Conservation (phyloP, 495 filamentous ascomycete species). For the Talaromyces borbonicus region DNA sequence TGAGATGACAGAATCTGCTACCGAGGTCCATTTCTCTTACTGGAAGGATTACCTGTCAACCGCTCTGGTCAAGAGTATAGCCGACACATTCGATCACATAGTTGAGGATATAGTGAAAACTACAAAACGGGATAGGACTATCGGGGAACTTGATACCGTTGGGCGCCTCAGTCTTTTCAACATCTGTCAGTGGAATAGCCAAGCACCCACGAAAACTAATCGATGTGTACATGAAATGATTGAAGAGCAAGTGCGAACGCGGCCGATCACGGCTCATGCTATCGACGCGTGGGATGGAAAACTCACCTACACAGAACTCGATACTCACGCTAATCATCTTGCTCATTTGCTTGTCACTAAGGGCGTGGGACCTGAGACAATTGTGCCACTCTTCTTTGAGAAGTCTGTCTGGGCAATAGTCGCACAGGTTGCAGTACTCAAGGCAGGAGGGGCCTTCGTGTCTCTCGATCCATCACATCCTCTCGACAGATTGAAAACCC, state of each 20-base stretch:
- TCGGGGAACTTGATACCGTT: constrained; percentile 26
- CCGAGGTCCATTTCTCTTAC: constrained; percentile 30
- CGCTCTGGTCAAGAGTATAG: constrained; percentile 25
- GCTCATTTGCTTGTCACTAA: constrained; percentile 26
- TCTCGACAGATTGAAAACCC: constrained; percentile 38
- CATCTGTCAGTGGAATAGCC: constrained; percentile 29
- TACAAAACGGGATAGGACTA: constrained; percentile 13
- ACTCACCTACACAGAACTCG: constrained; percentile 37
- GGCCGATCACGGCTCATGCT: constrained; percentile 24
- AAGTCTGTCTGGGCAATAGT: constrained; percentile 47
- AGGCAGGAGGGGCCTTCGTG: constrained; percentile 50
- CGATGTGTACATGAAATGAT: constrained; percentile 42
- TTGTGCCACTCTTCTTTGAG: constrained; percentile 48
- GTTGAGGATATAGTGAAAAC: constrained; percentile 26
- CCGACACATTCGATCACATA: constrained; percentile 28
- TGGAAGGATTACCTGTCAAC: constrained; percentile 26
- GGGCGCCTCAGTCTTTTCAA: constrained; percentile 19
- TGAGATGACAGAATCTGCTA: constrained; percentile 31
- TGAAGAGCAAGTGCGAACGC: constrained; percentile 20
- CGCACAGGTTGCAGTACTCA: constrained; percentile 44
- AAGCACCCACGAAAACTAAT: constrained; percentile 20
- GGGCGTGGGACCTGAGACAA: constrained; percentile 32
- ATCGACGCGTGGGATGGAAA: constrained; percentile 40
- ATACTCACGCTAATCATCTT: constrained; percentile 24
- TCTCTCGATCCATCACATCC: constrained; percentile 49